Percentiles rank a stretch among this genome's conserved stretches.
These are phyloP conservation scores for Streptanthus diversifolius DNA, from an alignment of 345 rosid genomes.

Conservation along the genomic window DNA sequence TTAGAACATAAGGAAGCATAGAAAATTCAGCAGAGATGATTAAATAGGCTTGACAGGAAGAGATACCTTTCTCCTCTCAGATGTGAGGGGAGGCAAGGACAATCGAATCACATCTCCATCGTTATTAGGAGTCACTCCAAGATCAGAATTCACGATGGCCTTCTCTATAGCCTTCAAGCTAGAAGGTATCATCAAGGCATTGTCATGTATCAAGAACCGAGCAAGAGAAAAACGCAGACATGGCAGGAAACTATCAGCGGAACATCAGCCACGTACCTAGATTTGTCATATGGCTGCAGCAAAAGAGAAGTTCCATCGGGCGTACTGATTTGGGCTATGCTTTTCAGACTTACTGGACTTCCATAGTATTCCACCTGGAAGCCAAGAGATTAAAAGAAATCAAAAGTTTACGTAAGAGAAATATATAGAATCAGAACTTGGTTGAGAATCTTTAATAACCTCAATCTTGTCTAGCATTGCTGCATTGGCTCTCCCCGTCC, in stretches of 20 bases:
- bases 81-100: slow-evolving; percentile 77
- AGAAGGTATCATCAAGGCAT: slow-evolving; percentile 16
- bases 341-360: slow-evolving; percentile 84
- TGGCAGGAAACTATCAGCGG: not conserved
- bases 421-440: not conserved
- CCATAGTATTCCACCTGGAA: slow-evolving; percentile 90
- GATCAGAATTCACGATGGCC: slow-evolving; percentile 84
- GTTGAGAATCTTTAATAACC: slow-evolving; percentile 40
- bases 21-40: not conserved
- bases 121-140: slow-evolving; percentile 85
- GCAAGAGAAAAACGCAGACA: not conserved
- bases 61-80: slow-evolving; percentile 86
- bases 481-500: slow-evolving; percentile 85
- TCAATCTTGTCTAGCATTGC: slow-evolving; percentile 85
- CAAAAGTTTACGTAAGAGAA: too few species aligned
- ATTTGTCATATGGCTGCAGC: slow-evolving; percentile 92
- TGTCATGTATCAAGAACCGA: not conserved
- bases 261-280: slow-evolving; percentile 53
- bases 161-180: slow-evolving; percentile 91
- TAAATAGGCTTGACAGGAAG: not conserved
- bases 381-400: not conserved
- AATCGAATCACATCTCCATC: slow-evolving; percentile 90
- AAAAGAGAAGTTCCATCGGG: slow-evolving; percentile 90
- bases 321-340: slow-evolving; percentile 84
- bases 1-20: not conserved